Percentiles rank a stretch among this genome's conserved stretches.
Evolutionary conservation across 305 asterid species (phyloP).

Genomic region (Fraxinus xanthoxyloides): DNA sequence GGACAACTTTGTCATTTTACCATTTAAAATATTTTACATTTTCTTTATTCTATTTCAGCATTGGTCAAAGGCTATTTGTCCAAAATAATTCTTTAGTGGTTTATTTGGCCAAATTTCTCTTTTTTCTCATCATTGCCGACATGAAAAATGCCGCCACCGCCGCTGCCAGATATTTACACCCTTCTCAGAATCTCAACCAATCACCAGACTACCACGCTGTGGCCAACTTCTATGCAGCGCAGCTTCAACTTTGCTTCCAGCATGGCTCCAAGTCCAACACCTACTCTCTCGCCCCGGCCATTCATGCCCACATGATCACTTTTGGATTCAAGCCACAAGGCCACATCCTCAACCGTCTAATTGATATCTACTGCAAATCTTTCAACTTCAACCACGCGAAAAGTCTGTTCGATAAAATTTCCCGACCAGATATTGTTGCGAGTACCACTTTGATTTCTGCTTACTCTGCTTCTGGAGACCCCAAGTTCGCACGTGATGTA

Average conservation of each 20-base stretch:
- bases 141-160: constrained; percentile 38
- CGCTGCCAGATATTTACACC: constrained; percentile 35
- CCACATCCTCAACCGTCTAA: constrained; percentile 69
- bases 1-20: too few species aligned
- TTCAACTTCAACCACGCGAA: constrained; percentile 54
- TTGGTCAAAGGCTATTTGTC: too few species aligned
- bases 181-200: constrained; percentile 20
- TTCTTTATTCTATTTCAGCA: too few species aligned
- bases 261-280: constrained; percentile 39
- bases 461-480: constrained; percentile 56
- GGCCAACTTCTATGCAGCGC: constrained; percentile 56
- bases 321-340: constrained; percentile 67
- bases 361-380: constrained; percentile 58
- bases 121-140: not conserved
- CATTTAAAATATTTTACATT: too few species aligned
- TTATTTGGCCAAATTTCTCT: too few species aligned
- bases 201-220: constrained; percentile 29
- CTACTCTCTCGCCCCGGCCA: constrained; percentile 38
- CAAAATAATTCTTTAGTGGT: too few species aligned
- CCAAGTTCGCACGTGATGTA: constrained; percentile 53
- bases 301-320: constrained; percentile 70
- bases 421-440: constrained; percentile 68
- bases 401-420: constrained; percentile 69
- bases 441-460: constrained; percentile 74
- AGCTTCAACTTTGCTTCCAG: constrained; percentile 61